Base-by-base conservation (phyloP, 805 yeast genomes). In the Saturnispora dispora region DNA sequence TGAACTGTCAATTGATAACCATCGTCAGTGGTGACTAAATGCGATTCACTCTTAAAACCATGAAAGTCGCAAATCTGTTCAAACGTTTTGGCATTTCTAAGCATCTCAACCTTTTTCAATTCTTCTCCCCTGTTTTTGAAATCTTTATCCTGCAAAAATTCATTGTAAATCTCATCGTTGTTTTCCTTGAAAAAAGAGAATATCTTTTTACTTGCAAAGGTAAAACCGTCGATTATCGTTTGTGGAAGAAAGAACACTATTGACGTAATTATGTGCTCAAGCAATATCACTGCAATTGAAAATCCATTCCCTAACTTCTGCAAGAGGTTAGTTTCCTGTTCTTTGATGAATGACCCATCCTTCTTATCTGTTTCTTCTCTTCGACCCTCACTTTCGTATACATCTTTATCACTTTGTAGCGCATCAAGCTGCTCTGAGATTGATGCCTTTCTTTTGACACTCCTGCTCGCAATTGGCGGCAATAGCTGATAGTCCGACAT, bases 1-100 rank as follows among this genome's bases (percentile, higher is more conserved):
- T 90, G 96, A 2, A 88, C 57, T 0, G 89, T 85, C 27, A 90
- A 70, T 20, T 87, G 61, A 61, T 87, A 90, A 33, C 83, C 84
- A 63, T 90, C 97, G 43, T 73, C 69, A 0, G 97, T 90, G 47
- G 74, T 70, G 1, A 88, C 88, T 10, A 91, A 70, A 61, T 87
- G 90, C 59, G 83, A 86, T 58, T 89, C 90, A 13, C 83, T 74
- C 2, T 69, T 71, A 59, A 85, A 86, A 1, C 89, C 91, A 62
- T 82, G 86, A 1, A 84, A 54, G 1, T 59, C 66, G 53, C 89
- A 84, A 71, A 90, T 79, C 45, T 82, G 82, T 47, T 76, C 78
- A 54, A 90, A 80, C 45, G 73, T 71, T 4, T 68, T 64, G 17
- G 85, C 78, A 42, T 70, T 67, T 50, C 78, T 63, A 32, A 83